These are phyloP conservation scores for Triangularia setosa DNA, from an alignment of 2,329 filamentous ascomycete species.

Conservation along the genomic window DNA sequence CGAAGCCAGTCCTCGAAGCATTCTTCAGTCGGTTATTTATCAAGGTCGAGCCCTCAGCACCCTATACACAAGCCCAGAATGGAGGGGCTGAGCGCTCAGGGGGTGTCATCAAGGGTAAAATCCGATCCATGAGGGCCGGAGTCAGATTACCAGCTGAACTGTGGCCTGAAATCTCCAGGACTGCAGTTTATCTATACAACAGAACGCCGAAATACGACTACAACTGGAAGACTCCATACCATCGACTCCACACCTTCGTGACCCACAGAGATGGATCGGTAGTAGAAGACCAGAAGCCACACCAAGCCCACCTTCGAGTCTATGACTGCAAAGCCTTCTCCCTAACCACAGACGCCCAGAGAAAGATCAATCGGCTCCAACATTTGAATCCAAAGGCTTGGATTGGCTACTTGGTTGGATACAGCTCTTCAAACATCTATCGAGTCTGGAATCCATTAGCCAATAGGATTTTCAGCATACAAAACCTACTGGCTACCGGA, in stretches of 20 bases:
- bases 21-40: neutral
- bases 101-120: neutral
- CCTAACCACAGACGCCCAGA: neutral
- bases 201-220: neutral
- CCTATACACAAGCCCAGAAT: neutral
- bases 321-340: neutral
- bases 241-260: neutral
- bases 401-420: slow-evolving; percentile 13
- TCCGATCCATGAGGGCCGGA: neutral
- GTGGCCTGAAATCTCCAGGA: neutral
- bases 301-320: neutral
- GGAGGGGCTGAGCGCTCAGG: slow-evolving; percentile 1
- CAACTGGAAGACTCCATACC: neutral
- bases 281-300: neutral
- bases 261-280: neutral
- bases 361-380: neutral
- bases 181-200: neutral
- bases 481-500: too few species aligned
- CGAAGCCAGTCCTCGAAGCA: neutral
- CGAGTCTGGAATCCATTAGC: slow-evolving; percentile 9
- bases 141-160: neutral
- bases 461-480: slow-evolving; percentile 3
- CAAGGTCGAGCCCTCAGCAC: neutral
- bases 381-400: slow-evolving; percentile 5
- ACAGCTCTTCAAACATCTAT: slow-evolving; percentile 11